A percentile compares a stretch with the other conserved stretches of the same genome.
Evolutionary conservation across 148 eudicot genomes (phyloP).

Genomic region (Fagopyrum esculentum): DNA sequence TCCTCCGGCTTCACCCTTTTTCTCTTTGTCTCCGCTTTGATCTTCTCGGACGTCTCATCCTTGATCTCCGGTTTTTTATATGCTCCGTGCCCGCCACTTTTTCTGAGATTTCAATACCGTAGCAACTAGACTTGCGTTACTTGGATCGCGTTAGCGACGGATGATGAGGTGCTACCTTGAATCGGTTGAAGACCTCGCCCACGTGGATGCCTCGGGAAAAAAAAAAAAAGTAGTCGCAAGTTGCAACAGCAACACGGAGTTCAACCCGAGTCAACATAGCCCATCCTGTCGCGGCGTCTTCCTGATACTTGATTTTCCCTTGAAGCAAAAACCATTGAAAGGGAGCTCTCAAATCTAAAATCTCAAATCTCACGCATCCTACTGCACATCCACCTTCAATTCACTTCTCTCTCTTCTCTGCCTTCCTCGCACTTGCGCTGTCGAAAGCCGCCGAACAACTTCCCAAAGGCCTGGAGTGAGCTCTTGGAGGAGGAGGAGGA

Average conservation of each 20-base stretch:
- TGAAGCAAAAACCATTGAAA: slow-evolving; percentile 1
- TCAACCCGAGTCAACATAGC: neutral
- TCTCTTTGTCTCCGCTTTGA: too few relatives aligned
- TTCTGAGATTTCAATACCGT: too few relatives aligned
- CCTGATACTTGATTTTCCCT: neutral
- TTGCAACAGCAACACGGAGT: neutral
- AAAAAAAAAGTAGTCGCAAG: too few relatives aligned
- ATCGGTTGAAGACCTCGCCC: too few relatives aligned
- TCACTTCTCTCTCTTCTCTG: neutral
- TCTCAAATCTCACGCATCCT: neutral
- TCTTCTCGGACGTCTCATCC: too few relatives aligned
- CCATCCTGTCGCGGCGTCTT: neutral
- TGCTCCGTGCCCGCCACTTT: too few relatives aligned
- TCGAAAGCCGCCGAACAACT: neutral
- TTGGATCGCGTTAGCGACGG: too few relatives aligned
- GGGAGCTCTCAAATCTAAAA: neutral
- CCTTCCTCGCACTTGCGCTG: neutral
- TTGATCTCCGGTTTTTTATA: too few relatives aligned
- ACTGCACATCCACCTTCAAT: neutral
- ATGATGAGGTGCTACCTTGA: too few relatives aligned
- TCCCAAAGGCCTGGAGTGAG: neutral
- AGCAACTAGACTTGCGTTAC: too few relatives aligned
- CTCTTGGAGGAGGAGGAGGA: neutral
- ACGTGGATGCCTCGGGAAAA: too few relatives aligned
- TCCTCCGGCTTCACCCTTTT: too few relatives aligned